Percentiles rank a stretch among this genome's conserved stretches.
Conservation (phyloP, 2,329 filamentous ascomycete genomes). For the Trichoderma atroviride region DNA sequence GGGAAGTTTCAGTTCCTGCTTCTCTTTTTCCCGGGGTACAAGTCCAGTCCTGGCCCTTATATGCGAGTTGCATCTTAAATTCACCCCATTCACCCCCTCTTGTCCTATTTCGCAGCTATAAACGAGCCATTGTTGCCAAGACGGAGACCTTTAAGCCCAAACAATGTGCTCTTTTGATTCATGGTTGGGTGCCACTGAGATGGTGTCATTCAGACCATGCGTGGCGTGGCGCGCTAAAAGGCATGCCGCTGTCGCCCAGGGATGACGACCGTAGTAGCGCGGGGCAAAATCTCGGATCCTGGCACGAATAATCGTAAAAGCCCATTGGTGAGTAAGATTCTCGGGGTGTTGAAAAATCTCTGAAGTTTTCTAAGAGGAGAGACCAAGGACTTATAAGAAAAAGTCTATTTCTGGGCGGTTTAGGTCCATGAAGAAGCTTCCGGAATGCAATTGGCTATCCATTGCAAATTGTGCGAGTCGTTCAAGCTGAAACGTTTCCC, state of each 20-base stretch:
- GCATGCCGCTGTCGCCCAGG: conserved; percentile 6
- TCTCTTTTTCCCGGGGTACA: background rate
- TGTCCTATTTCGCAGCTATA: background rate
- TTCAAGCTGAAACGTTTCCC: conserved; percentile 7
- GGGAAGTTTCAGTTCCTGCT: conserved; percentile 8
- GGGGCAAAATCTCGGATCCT: conserved; percentile 19
- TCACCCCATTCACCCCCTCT: background rate
- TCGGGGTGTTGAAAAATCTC: background rate
- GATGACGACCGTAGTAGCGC: conserved; percentile 1
- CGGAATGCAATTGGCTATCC: background rate
- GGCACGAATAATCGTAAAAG: conserved; percentile 11
- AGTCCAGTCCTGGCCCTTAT: background rate
- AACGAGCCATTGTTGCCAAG: background rate
- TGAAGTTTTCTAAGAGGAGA: background rate
- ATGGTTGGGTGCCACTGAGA: conserved; percentile 22
- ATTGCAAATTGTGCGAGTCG: background rate
- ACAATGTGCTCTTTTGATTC: background rate
- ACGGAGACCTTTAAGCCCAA: background rate
- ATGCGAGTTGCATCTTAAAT: background rate
- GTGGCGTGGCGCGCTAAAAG: conserved; percentile 26
- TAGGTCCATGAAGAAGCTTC: background rate
- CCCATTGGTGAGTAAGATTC: conserved; percentile 4
- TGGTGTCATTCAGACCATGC: conserved; percentile 27
- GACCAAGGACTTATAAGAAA: background rate
- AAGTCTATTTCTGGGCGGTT: background rate